Evolutionary conservation across 2,329 filamentous ascomycete species (phyloP), one percentile per base, ranked within the genome.

Genomic region (Epichloe baconii): DNA sequence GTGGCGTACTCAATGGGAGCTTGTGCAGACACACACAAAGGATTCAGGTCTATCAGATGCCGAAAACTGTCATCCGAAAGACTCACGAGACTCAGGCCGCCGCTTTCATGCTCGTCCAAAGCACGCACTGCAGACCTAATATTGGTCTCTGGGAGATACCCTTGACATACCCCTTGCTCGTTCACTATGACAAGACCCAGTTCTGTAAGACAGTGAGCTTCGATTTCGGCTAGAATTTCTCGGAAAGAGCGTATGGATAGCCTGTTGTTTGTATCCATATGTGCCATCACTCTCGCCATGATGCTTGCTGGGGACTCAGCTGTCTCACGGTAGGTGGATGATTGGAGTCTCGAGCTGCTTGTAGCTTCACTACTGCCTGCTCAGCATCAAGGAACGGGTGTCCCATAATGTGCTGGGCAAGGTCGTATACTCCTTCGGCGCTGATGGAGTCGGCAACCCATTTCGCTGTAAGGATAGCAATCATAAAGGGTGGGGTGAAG

Each of bases 1-100:
- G 79, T 73, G 1, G 71, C 75, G 60, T 77, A 78, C 60, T 82
- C 78, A 57, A 81, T 67, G 10, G 77, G 77, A 43, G 77, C 75
- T 44, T 70, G 69, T 1, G 67, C 69, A 50, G 68, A 73, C 5
- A 80, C 61, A 1, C 64, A 72, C 52, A 80, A 54, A 1, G 76
- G 77, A 15, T 74, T 79, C 1, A 71, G 66, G 58, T 80, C 77
- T 1, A 81, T 69, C 55, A 79, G 76, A 1, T 64, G 66, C 0
- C 66, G 64, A 12, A 80, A 57, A 45, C 60, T 53, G 5, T 63
- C 65, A 12, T 57, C 50, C 5, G 61, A 34, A 19, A 70, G 49
- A 52, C 70, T 68, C 7, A 37, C 34, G 35, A 15, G 31, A 17
- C 5, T 46, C 44, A 37, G 15, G 17, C 17, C 34, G 0, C 71